These are phyloP conservation scores for Chrysosporium keratinophilum DNA, from an alignment of 2,329 filamentous ascomycete species.

Conservation along the genomic window DNA sequence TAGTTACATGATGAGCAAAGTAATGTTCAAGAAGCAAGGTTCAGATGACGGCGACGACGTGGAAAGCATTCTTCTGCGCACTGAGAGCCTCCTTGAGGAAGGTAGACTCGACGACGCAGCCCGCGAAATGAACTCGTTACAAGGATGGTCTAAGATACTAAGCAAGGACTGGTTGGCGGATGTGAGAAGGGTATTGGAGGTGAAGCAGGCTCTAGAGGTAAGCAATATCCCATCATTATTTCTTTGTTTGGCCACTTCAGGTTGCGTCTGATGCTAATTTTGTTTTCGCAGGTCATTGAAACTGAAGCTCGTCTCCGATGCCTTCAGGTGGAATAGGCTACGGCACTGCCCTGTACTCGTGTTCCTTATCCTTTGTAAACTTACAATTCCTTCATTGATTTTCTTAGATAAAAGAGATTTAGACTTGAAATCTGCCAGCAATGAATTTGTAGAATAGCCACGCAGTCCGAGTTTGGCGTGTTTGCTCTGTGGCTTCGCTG, in stretches of 20 bases:
- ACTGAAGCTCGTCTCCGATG: conserved; percentile 84
- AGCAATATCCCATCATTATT: conserved; percentile 21
- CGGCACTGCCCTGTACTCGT: neutral
- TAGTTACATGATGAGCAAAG: conserved; percentile 78
- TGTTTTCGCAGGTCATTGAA: conserved; percentile 61
- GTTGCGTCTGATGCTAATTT: neutral
- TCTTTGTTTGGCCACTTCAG: conserved; percentile 3
- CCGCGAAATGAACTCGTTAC: conserved; percentile 84
- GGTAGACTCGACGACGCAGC: conserved; percentile 85
- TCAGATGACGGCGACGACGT: conserved; percentile 77
- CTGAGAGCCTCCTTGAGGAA: conserved; percentile 84
- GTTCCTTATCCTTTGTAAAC: conserved; percentile 5
- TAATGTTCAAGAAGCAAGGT: conserved; percentile 91
- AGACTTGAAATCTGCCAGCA: neutral
- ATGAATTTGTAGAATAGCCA: conserved; percentile 6
- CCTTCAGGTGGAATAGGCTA: conserved; percentile 60
- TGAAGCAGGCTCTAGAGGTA: conserved; percentile 91
- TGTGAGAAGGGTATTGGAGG: conserved; percentile 83
- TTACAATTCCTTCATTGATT: conserved; percentile 6
- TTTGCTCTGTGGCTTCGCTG: neutral
- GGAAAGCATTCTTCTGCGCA: conserved; percentile 81
- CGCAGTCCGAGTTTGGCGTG: neutral
- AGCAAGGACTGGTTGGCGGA: conserved; percentile 90
- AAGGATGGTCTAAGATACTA: conserved; percentile 90
- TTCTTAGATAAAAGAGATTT: conserved; percentile 14